These are phyloP conservation scores for Tetrahymena borealis DNA, from an alignment of 73 alveolate genomes.

Conservation along the genomic window DNA sequence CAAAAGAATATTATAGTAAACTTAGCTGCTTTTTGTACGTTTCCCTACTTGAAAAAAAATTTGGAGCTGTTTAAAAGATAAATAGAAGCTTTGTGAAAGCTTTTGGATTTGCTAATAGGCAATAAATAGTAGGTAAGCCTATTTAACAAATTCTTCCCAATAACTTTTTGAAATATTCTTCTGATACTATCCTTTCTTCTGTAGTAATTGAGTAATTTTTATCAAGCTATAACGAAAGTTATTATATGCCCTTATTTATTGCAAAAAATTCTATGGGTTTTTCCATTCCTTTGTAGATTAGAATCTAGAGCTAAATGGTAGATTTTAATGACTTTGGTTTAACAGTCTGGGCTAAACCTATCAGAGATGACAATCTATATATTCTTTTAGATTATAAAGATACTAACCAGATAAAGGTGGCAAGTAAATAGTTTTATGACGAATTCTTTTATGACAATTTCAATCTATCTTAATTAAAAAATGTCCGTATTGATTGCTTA, in stretches of 20 bases:
- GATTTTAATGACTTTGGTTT: not conserved
- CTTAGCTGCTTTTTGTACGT: not conserved
- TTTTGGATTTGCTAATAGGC: not conserved
- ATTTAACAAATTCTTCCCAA: not conserved
- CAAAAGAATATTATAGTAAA: not conserved
- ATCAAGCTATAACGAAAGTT: not conserved
- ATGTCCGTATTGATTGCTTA: not conserved
- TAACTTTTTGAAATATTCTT: not conserved
- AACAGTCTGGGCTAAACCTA: not conserved
- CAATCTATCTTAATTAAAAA: not conserved
- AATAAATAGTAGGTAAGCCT: not conserved
- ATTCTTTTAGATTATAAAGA: not conserved
- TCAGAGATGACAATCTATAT: not conserved
- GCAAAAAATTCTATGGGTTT: not conserved
- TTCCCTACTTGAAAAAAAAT: not conserved
- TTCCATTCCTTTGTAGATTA: not conserved
- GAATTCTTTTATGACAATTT: not conserved
- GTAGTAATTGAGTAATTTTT: not conserved
- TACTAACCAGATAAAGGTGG: not conserved
- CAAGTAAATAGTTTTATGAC: not conserved
- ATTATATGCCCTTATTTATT: not conserved
- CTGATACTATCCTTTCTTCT: not conserved
- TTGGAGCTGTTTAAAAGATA: not conserved
- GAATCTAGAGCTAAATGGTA: not conserved
- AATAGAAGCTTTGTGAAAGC: not conserved